phyloP scores from a whole-genome alignment of 495 filamentous ascomycete species.

The Penicillium daleae region DNA sequence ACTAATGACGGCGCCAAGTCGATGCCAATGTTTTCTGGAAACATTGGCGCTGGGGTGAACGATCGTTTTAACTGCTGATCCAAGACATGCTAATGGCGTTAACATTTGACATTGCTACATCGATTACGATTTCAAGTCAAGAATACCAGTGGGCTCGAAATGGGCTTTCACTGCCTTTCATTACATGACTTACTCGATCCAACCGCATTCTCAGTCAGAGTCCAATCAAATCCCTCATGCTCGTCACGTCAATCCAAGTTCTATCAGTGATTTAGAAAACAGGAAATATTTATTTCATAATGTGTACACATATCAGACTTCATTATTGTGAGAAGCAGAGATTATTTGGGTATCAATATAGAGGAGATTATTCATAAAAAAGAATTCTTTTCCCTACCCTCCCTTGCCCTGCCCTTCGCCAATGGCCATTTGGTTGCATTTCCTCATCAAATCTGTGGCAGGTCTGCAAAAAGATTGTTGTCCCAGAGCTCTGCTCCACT shows the following conservation, averaged over 20 bases:
- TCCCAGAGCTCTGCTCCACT: constrained; percentile 38
- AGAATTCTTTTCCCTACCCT: not conserved
- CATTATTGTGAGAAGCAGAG: not conserved
- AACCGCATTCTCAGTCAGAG: not conserved
- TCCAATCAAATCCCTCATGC: constrained; percentile 9
- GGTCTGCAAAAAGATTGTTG: constrained; percentile 29
- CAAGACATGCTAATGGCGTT: not conserved
- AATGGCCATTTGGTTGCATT: not conserved
- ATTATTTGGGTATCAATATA: constrained; percentile 3
- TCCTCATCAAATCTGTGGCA: constrained; percentile 16
- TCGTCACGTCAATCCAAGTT: too few species aligned
- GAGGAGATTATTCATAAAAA: constrained; percentile 9
- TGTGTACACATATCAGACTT: too few species aligned
- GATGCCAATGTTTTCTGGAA: constrained; percentile 12
- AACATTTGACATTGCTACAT: not conserved
- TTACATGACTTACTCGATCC: not conserved
- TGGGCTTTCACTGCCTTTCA: not conserved
- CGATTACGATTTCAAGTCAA: not conserved
- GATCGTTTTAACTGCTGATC: not conserved
- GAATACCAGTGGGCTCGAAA: not conserved
- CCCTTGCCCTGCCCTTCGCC: not conserved
- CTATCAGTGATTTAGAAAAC: too few species aligned
- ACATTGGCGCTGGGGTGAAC: not conserved
- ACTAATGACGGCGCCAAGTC: not conserved
- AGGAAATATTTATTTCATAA: too few species aligned